Evolutionary conservation across 140 eudicot genomes (phyloP), one percentile per base, ranked within the genome.

Genomic region (Oenanthe javanica): DNA sequence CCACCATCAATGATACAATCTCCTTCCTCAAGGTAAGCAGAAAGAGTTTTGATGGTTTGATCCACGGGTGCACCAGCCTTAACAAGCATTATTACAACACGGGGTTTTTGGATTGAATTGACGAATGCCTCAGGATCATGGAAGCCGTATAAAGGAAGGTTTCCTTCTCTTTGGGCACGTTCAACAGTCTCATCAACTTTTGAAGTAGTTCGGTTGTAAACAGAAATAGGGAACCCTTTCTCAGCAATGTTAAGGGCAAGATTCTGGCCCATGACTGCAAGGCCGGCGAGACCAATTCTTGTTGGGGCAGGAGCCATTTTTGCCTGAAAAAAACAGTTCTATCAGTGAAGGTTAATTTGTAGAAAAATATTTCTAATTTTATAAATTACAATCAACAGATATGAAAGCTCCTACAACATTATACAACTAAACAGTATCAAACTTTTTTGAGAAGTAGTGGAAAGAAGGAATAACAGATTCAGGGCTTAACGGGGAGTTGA

Each of bases 201-300:
- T 67, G 88, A 85, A 47, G 91, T 87, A 12, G 91, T 89, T 14
- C 93, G 78, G 74, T 89, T 89, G 87, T 89, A 89, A 75, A 86
- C 88, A 52, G 93, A 89, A 42, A 89, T 89, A 4, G 89, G 91
- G 87, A 87, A 89, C 50, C 93, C 93, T 89, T 89, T 89, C 59
- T 89, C 93, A n/a, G 93, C 91, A 75, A 89, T 89, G 86, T 89
- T 90, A 46, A 90, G 94, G 83, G 94, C 94, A 48, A 90, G 91
- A 73, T 90, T 90, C 84, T 90, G 91, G 31, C 94, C 94, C 94
- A 90, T 90, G 78, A 90, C 91, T 21, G 94, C 94, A 48, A 90
- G 91, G 78, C 93, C 93, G 49, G 91, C 91, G 42, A 89, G 93
- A 71, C 93, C 93, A 15, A 87, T 89, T 85, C 91, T 89, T 79